Base-by-base conservation (phyloP, 2,329 filamentous ascomycete species). In the Saccharata proteae region DNA sequence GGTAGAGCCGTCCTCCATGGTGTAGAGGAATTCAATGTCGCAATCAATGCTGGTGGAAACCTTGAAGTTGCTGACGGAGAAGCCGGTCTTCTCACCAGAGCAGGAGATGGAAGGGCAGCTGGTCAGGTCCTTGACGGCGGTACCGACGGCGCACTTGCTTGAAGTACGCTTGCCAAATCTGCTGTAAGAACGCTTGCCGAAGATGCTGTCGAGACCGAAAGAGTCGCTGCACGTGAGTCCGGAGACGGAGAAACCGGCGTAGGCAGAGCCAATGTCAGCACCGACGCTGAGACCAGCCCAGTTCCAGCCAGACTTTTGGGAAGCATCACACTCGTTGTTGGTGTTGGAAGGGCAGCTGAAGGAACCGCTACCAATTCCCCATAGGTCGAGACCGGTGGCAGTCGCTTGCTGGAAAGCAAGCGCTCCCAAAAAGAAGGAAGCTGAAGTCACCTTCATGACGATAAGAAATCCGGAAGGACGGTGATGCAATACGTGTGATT, bases 1-100 rank as follows among this genome's bases (percentile, higher is more conserved):
- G 38, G 58, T 71, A 10, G 73, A 77, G 44, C 81, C 81, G 53
- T 88, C 82, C 2, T 74, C 69, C 84, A 94, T 93, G 47, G 66
- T 69, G 61, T 88, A 94, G 64, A 82, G 71, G 64, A 93, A 84
- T 57, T 88, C 76, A 32, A 96, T 62, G 40, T 86, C 75, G 44
- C 73, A 76, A 57, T 88, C 78, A 49, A 79, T 75, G 49, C 83
- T 76, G 40, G 75, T 68, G 26, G 73, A 74, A 43, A 94, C 63
- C 41, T 88, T 67, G 55, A 93, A 71, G 45, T 73, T 66, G 41
- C 64, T 71, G 48, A 93, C 74, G 20, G 85, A 90, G 66, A 93
- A 90, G 41, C 51, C 56, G 17, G 26, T 35, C 43, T 67, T 54
- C 21, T 58, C 50, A 40, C 58, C 65, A 8, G 58, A 55, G 40